Base-by-base conservation (phyloP, 371 early-diverging fungal genomes). In the Mucor sp. region DNA sequence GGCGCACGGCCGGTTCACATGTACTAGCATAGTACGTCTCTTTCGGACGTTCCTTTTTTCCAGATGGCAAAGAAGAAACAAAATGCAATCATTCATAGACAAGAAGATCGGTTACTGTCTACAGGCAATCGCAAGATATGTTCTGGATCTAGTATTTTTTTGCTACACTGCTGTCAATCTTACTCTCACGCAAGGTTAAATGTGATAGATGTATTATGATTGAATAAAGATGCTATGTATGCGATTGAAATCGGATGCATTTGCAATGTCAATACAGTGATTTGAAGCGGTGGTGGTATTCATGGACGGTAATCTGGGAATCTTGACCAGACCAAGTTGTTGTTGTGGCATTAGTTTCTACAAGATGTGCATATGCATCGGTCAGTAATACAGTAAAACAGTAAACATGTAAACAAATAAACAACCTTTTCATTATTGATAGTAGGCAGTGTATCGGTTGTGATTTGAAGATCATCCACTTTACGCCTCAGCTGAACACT, bases 401-500 rank as follows among this genome's bases (percentile, higher is more conserved):
- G 23, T 17, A 66, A 33, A 21, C 33, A 25, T 3, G 59, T 15
- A 50, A 59, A 17, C 14, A 44, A 64, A 58, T 11, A 37, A 25
- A 28, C 47, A 50, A 68, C 69, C 70, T 69, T 69, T 61, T 61
- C 57, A 23, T 61, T 3, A 32, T 1, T 3, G 4, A 17, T 61
- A 2, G 14, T 23, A 15, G 17, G 56, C 44, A 41, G 33, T 8
- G 25, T 39, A n/a, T 62, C 62, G 35, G 58, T 50, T 37, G 59
- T 43, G 11, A 59, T 63, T 59, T 63, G 53, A 48, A 71, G 63
- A 58, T 74, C 61, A 60, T 72, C 70, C 17, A 82, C 69, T 41
- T 85, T 74, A 33, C 75, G 70, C 63, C 83, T 80, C 63, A 90
- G 79, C 63, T 88, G 83, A n/a, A 80, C 67, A 62, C 88, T 87